phyloP scores from a whole-genome alignment of 768 basidiomycete genomes.

The Boletus barrowsii region DNA sequence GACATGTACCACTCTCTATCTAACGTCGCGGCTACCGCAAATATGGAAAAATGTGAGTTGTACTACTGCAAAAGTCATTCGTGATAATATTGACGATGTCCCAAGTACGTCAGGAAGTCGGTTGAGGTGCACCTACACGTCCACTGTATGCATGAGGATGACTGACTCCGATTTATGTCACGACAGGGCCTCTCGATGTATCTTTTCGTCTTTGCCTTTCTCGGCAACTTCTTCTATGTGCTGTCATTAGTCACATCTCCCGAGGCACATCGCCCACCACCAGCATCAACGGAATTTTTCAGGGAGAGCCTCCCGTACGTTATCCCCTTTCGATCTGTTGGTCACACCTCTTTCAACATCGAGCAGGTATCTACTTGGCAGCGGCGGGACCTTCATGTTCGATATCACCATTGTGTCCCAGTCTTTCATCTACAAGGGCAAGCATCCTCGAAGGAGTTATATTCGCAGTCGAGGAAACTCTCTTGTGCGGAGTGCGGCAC shows the following conservation, averaged over 20 bases:
- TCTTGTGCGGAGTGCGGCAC: constrained; percentile 22
- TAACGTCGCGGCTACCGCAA: constrained; percentile 92
- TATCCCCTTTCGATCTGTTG: neutral
- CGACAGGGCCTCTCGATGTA: constrained; percentile 85
- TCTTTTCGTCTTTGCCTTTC: constrained; percentile 90
- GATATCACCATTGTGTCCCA: constrained; percentile 91
- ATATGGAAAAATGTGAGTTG: constrained; percentile 96
- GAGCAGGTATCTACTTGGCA: constrained; percentile 80
- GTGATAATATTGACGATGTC: neutral
- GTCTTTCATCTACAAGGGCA: constrained; percentile 70
- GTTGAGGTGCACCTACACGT: constrained; percentile 56
- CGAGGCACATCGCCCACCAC: constrained; percentile 51
- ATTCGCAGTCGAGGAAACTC: constrained; percentile 28
- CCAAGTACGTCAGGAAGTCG: constrained; percentile 82
- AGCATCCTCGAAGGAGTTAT: constrained; percentile 33
- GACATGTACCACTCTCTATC: constrained; percentile 88
- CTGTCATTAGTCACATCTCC: constrained; percentile 84
- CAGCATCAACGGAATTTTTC: constrained; percentile 62
- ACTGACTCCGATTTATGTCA: constrained; percentile 2
- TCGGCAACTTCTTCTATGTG: constrained; percentile 93
- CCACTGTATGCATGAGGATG: constrained; percentile 1
- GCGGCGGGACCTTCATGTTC: constrained; percentile 89
- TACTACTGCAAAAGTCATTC: neutral
- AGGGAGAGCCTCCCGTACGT: constrained; percentile 84
- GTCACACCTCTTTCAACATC: neutral